A percentile compares a stretch with the other conserved stretches of the same genome.
Evolutionary conservation across 2,329 filamentous ascomycete species (phyloP).

Genomic region (Domatiomyces catenatus): DNA sequence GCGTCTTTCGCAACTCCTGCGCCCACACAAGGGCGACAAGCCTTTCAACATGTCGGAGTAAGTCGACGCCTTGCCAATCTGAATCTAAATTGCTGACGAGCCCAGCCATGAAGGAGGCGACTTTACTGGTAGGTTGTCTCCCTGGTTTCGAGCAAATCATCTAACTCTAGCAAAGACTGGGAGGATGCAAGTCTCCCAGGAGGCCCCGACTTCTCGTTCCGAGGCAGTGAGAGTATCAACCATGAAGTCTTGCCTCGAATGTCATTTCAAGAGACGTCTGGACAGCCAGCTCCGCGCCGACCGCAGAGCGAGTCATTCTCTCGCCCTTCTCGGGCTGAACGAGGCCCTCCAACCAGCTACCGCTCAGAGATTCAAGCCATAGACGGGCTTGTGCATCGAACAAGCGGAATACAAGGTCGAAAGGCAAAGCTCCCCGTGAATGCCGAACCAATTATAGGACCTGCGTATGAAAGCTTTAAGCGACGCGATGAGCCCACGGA

Average conservation of each 20-base stretch:
- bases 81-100: not conserved
- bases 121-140: not conserved
- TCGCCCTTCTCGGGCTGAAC: not conserved
- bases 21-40: not conserved
- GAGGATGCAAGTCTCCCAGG: constrained; percentile 10
- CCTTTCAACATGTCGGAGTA: not conserved
- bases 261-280: not conserved
- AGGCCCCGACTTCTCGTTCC: constrained; percentile 8
- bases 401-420: not conserved
- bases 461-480: not conserved
- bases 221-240: constrained; percentile 5
- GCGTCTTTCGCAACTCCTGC: not conserved
- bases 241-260: constrained; percentile 1
- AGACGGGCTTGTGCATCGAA: not conserved
- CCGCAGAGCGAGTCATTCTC: not conserved
- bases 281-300: not conserved
- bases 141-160: not conserved
- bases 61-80: not conserved
- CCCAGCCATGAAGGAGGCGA: not conserved
- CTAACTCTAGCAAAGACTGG: constrained; percentile 7
- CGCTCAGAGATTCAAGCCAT: not conserved
- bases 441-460: not conserved
- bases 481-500: not conserved
- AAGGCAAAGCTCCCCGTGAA: not conserved
- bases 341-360: not conserved